Base-by-base conservation (phyloP, 1,284 basidiomycete species). In the Phenoliferia sp. region DNA sequence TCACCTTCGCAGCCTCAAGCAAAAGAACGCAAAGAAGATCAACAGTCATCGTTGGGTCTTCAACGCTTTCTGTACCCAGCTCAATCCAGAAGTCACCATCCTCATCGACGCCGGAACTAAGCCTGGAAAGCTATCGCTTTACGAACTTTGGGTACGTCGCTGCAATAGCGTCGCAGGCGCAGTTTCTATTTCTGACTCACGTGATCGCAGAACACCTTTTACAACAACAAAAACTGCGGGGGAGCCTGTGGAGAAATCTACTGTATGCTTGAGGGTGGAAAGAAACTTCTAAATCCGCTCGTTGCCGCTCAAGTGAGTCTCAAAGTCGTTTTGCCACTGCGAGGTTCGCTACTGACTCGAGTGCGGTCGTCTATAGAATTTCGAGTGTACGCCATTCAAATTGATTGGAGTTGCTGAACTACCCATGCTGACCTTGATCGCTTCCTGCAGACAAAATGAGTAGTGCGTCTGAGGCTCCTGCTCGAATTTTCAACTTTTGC, bases 1-100 rank as follows among this genome's bases (percentile, higher is more conserved):
- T n/a, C n/a, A n/a, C n/a, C n/a, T n/a, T n/a, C 29, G 26, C 26
- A 59, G 94, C 66, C 82, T 98, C 74, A 98, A 98, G 81, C 92
- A 93, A 36, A 92, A 96, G 82, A 98, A 98, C 80, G 89, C 93
- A 77, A 96, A 96, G 84, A 96, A 96, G 83, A 95, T 96, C 81
- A 96, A 81, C 80, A 92, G 90, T 54, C 83, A 84, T 71, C 87
- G 95, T 26, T 52, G 48, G 48, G 55, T 55, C 50, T 79, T 81
- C 76, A 80, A 81, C 68, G 80, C 80, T 0, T 79, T 81, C 55
- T 77, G 77, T 10, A 68, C 68, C 26, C 76, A 79, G 59, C 69
- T 81, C 17, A 74, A 78, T 57, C 90, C 90, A 31, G 96, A 95
- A 77, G 92, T 98, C 50, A 96, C 93, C 77, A 87, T 98, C 12